Evolutionary conservation across 306 rosid genomes (phyloP).

Genomic region (Clitoria ternatea): DNA sequence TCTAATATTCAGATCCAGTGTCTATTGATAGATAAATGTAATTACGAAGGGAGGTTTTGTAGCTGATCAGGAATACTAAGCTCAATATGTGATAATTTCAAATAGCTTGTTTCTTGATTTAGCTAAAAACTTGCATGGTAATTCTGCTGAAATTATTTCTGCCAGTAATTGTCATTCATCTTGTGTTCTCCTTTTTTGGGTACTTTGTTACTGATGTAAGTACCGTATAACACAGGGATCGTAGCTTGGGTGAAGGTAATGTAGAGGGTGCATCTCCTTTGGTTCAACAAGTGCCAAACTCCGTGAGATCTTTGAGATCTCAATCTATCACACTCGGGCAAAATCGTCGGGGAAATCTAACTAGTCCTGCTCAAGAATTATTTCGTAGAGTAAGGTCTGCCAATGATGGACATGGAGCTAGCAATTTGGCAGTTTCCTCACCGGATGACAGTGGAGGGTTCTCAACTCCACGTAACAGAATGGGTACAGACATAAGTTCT

Average conservation of each 20-base stretch:
- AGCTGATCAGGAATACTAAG: background rate
- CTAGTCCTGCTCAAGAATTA: conserved; percentile 37
- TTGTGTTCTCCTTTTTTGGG: conserved; percentile 9
- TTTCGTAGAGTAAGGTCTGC: conserved; percentile 49
- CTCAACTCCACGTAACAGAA: conserved; percentile 30
- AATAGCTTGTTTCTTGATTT: conserved; percentile 14
- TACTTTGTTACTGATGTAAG: conserved; percentile 44
- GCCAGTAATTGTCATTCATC: background rate
- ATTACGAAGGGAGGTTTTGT: background rate
- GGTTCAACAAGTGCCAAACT: conserved; percentile 41
- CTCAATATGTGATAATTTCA: background rate
- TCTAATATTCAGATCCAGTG: background rate
- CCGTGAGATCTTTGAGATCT: conserved; percentile 42
- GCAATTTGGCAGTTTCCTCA: conserved; percentile 30
- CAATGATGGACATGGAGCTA: conserved; percentile 28
- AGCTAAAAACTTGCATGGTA: background rate
- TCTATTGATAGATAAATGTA: conserved; percentile 9
- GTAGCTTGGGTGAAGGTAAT: conserved; percentile 30
- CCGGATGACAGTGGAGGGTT: conserved; percentile 33
- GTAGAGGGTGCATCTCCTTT: conserved; percentile 36
- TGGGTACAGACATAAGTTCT: conserved; percentile 26
- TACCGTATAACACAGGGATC: conserved; percentile 41
- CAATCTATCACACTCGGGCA: conserved; percentile 39
- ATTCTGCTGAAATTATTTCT: background rate
- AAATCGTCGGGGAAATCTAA: conserved; percentile 10